Evolutionary conservation across 2,329 filamentous ascomycete species (phyloP).

Genomic region (Cylindrodendrum hubeiense): DNA sequence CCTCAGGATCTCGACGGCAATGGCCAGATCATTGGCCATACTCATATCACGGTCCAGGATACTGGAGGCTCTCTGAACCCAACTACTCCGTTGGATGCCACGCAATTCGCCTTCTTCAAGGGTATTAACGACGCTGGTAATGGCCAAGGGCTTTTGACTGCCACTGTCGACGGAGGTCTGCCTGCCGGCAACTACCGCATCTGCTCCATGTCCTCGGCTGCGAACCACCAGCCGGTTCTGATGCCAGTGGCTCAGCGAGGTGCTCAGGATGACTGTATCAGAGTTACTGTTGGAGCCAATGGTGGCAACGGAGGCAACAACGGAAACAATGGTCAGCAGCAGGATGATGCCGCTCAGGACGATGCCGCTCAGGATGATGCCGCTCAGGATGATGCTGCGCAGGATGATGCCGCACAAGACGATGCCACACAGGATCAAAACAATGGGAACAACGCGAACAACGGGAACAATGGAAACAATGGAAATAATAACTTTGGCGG

Average conservation of each 20-base stretch:
- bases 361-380: not conserved
- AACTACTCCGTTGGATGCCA: slow-evolving; percentile 63
- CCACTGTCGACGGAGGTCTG: slow-evolving; percentile 68
- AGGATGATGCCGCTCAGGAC: slow-evolving; percentile 2
- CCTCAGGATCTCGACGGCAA: slow-evolving; percentile 64
- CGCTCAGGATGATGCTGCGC: not conserved
- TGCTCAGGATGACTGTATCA: slow-evolving; percentile 74
- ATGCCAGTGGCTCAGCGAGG: slow-evolving; percentile 77
- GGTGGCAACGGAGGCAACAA: slow-evolving; percentile 34
- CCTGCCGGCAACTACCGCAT: slow-evolving; percentile 73
- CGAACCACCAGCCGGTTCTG: slow-evolving; percentile 75
- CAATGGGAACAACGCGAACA: slow-evolving; percentile 8
- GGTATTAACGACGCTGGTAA: slow-evolving; percentile 74
- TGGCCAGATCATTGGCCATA: slow-evolving; percentile 69
- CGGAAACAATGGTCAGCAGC: slow-evolving; percentile 21
- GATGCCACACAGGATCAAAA: not conserved
- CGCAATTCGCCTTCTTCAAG: slow-evolving; percentile 73
- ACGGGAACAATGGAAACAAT: slow-evolving; percentile 9
- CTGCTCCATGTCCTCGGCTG: slow-evolving; percentile 72
- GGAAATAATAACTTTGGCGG: not conserved
- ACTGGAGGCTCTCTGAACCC: slow-evolving; percentile 65
- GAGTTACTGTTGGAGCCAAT: slow-evolving; percentile 65
- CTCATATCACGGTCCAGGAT: slow-evolving; percentile 70
- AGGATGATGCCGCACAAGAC: slow-evolving; percentile 23
- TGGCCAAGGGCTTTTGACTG: slow-evolving; percentile 64